Evolutionary conservation across 78 protist genomes (phyloP).

Genomic region (Speleostelium caveatum): DNA sequence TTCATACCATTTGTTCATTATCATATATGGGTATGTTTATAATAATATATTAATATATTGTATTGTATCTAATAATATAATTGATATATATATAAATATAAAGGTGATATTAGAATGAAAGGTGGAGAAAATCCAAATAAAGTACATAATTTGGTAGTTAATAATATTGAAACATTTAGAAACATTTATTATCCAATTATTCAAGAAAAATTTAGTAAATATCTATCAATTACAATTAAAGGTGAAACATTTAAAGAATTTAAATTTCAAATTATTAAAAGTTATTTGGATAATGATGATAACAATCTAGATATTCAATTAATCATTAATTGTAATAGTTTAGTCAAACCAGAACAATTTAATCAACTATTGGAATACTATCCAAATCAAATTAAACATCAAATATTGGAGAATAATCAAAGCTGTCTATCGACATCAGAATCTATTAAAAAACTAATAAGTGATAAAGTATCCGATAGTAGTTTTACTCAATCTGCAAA

Average conservation of each 20-base stretch:
- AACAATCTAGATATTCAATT: background rate
- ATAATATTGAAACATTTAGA: slow-evolving; percentile 37
- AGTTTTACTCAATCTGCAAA: slow-evolving; percentile 41
- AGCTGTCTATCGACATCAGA: too few species aligned
- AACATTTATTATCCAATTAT: slow-evolving; percentile 30
- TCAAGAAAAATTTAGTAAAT: background rate
- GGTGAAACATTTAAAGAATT: too few species aligned
- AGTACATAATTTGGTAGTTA: slow-evolving; percentile 23
- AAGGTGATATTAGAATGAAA: slow-evolving; percentile 70
- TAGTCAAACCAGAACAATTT: background rate
- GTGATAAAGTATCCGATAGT: background rate
- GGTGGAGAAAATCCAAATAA: slow-evolving; percentile 73
- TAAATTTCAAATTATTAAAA: too few species aligned
- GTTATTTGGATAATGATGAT: background rate
- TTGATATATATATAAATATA: too few species aligned
- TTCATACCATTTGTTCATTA: slow-evolving; percentile 23
- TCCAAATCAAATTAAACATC: background rate
- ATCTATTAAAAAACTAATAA: background rate
- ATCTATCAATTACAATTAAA: slow-evolving; percentile 1
- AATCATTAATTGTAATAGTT: background rate
- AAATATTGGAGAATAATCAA: too few species aligned
- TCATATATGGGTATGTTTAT: too few species aligned
- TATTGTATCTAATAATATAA: too few species aligned
- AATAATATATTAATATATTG: too few species aligned
- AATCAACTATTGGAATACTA: background rate